These are phyloP conservation scores for Sonneratia alba DNA, from an alignment of 345 rosid species.

Conservation along the genomic window DNA sequence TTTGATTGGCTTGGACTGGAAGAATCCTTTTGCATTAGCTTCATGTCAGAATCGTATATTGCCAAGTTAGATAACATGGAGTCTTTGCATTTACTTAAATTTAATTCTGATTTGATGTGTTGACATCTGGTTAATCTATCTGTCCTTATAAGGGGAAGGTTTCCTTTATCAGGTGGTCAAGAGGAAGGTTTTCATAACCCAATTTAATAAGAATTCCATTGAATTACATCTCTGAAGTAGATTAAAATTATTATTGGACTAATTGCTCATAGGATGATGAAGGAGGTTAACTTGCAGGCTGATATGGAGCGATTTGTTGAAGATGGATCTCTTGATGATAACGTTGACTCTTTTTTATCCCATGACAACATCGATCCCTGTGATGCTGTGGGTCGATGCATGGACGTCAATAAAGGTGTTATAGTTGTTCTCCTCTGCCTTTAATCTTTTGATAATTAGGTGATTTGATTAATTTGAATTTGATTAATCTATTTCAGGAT, in stretches of 20 bases:
- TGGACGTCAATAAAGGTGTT: constrained; percentile 73
- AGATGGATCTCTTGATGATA: constrained; percentile 91
- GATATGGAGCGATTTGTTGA: constrained; percentile 90
- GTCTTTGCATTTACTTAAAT: no score
- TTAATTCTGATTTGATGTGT: no score
- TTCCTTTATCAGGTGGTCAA: no score
- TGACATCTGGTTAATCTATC: no score
- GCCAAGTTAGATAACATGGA: no score
- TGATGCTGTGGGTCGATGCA: constrained; percentile 63
- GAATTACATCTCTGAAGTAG: no score
- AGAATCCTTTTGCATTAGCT: no score
- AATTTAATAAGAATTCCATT: no score
- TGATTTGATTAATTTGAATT: background rate
- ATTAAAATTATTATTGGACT: background rate
- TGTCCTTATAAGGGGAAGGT: no score
- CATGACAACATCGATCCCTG: constrained; percentile 78
- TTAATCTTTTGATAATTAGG: background rate
- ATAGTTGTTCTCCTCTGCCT: background rate
- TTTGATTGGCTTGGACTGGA: no score
- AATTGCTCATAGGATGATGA: constrained; percentile 21
- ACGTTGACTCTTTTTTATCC: constrained; percentile 94
- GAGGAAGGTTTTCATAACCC: no score
- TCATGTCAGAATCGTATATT: no score
- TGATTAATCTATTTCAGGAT: constrained; percentile 6
- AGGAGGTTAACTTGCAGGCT: constrained; percentile 67